These are phyloP conservation scores for Suhomyces bolitotheri DNA, from an alignment of 1,139 yeast species.

Conservation along the genomic window DNA sequence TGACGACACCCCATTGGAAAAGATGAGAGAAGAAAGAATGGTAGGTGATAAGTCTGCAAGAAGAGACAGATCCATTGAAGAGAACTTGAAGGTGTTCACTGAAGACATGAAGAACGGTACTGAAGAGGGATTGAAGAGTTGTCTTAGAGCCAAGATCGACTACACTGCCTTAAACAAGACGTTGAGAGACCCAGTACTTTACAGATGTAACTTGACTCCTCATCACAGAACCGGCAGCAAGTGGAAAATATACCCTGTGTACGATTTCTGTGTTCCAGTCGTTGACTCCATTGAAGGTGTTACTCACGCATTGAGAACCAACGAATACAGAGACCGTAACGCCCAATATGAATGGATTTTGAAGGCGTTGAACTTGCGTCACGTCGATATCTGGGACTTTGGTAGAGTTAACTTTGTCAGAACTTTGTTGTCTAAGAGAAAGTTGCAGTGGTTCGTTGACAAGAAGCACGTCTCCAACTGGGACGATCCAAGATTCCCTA, in stretches of 20 bases:
- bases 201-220: conserved; percentile 94
- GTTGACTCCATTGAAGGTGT: conserved; percentile 96
- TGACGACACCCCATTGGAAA: conserved; percentile 90
- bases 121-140: conserved; percentile 83
- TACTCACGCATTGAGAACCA: conserved; percentile 95
- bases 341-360: conserved; percentile 97
- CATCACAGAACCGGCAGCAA: conserved; percentile 91
- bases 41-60: conserved; percentile 89
- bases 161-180: conserved; percentile 89
- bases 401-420: conserved; percentile 95
- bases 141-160: conserved; percentile 94
- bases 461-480: conserved; percentile 81
- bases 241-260: conserved; percentile 97
- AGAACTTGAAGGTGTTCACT: conserved; percentile 78
- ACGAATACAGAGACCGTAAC: conserved; percentile 96
- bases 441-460: conserved; percentile 98
- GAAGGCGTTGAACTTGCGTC: conserved; percentile 74
- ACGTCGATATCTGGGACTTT: conserved; percentile 96
- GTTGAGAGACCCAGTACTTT: conserved; percentile 93
- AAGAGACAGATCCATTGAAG: conserved; percentile 89
- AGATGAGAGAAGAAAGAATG: conserved; percentile 98
- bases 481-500: conserved; percentile 99
- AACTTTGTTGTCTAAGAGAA: conserved; percentile 92
- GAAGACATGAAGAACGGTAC: conserved; percentile 93
- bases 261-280: conserved; percentile 96